phyloP scores from a whole-genome alignment of 2,329 filamentous ascomycete species.

The Aspergillus fumigatiaffinis region DNA sequence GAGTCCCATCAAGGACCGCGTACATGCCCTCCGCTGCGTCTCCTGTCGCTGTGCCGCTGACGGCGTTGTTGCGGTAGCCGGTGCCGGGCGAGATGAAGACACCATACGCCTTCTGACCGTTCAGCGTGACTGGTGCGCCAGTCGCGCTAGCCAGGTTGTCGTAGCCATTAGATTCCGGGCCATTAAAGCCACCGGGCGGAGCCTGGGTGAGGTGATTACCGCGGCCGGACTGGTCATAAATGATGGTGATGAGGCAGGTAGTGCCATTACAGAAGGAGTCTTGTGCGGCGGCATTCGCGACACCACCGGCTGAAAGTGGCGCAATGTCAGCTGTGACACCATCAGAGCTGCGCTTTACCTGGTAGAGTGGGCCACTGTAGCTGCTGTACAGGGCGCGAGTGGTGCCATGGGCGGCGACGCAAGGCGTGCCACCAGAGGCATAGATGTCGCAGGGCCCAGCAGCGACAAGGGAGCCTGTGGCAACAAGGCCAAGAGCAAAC shows the following conservation, averaged over 20 bases:
- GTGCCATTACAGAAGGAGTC: slow-evolving; percentile 59
- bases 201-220: slow-evolving; percentile 62
- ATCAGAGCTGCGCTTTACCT: slow-evolving; percentile 55
- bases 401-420: slow-evolving; percentile 62
- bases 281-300: slow-evolving; percentile 59
- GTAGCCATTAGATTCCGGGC: slow-evolving; percentile 54
- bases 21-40: slow-evolving; percentile 47
- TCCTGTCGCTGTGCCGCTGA: slow-evolving; percentile 51
- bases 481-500: slow-evolving; percentile 34
- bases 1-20: slow-evolving; percentile 30
- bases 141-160: slow-evolving; percentile 59
- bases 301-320: slow-evolving; percentile 55
- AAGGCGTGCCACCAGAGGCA: slow-evolving; percentile 55
- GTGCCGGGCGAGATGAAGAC: slow-evolving; percentile 60
- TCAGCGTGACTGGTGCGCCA: slow-evolving; percentile 59
- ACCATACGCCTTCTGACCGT: slow-evolving; percentile 60
- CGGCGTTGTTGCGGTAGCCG: slow-evolving; percentile 59
- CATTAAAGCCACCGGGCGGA: slow-evolving; percentile 54
- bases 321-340: slow-evolving; percentile 45
- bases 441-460: slow-evolving; percentile 63
- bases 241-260: slow-evolving; percentile 60
- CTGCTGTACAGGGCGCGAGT: slow-evolving; percentile 58
- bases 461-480: slow-evolving; percentile 39
- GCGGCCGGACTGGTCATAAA: slow-evolving; percentile 63
- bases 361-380: slow-evolving; percentile 55